Conservation (phyloP, 345 rosid genomes). For the Acer campestre region DNA sequence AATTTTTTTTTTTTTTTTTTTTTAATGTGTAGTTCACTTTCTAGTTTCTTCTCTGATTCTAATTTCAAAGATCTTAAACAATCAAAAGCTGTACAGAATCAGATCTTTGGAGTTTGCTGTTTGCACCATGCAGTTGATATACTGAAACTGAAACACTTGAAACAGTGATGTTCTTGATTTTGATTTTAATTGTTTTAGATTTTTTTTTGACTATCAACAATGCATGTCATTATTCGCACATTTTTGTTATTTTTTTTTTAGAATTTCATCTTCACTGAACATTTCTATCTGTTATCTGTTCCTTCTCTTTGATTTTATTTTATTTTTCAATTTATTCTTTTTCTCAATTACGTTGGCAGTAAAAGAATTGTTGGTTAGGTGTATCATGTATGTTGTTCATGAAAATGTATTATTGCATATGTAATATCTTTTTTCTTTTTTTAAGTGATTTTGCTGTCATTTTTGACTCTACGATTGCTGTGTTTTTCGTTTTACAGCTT, state of each 20-base stretch:
- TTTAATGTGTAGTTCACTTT: background rate
- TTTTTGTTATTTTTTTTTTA: background rate
- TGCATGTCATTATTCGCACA: background rate
- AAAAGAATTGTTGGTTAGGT: background rate
- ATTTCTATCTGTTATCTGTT: background rate
- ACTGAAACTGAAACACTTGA: conserved; percentile 6
- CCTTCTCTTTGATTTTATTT: no score
- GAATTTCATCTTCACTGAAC: background rate
- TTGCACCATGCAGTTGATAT: conserved; percentile 2
- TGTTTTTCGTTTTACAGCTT: conserved; percentile 18
- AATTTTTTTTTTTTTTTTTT: background rate
- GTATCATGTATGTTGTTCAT: no score
- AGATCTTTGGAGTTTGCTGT: conserved; percentile 24
- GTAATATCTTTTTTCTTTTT: background rate
- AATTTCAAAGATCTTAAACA: conserved; percentile 19
- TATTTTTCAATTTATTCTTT: no score
- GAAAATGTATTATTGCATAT: background rate
- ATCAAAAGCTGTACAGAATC: background rate
- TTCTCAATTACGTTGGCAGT: background rate
- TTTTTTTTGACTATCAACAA: background rate
- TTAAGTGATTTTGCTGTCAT: background rate
- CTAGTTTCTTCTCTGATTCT: conserved; percentile 4
- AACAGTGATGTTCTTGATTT: conserved; percentile 14
- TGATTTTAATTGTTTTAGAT: background rate
- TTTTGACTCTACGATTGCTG: conserved; percentile 11